These are phyloP conservation scores for Mycena capillaripes DNA, from an alignment of 768 basidiomycete species.

Conservation along the genomic window DNA sequence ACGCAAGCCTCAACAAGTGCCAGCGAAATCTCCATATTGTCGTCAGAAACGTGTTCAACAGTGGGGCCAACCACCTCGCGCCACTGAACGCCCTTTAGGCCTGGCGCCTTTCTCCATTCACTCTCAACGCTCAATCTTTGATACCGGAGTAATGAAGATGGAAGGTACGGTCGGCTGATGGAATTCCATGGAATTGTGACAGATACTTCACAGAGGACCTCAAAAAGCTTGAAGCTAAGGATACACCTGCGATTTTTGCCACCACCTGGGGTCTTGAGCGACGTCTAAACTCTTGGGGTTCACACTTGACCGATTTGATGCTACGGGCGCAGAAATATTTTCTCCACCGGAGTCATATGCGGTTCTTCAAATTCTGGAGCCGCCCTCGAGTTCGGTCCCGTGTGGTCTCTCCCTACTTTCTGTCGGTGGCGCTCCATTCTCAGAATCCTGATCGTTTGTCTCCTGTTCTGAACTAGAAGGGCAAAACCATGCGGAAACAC, in stretches of 20 bases:
- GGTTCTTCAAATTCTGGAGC: constrained; percentile 21
- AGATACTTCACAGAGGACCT: constrained; percentile 1
- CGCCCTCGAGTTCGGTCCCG: constrained; percentile 7
- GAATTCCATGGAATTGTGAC: constrained; percentile 11
- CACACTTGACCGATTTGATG: constrained; percentile 8
- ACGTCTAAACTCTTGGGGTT: constrained; percentile 7
- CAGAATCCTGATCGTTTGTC: constrained; percentile 8
- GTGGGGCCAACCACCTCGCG: background rate
- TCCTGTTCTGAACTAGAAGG: constrained; percentile 9
- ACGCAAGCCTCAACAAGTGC: background rate
- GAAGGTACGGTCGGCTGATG: background rate
- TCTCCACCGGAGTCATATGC: background rate
- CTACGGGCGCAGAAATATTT: background rate
- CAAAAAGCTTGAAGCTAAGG: constrained; percentile 17
- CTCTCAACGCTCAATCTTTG: background rate
- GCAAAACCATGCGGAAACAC: background rate
- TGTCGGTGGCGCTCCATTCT: constrained; percentile 25
- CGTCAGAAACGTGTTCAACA: background rate
- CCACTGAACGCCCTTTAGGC: background rate
- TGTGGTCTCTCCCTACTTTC: background rate
- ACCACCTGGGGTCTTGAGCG: background rate
- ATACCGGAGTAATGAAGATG: constrained; percentile 23
- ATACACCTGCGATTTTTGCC: background rate
- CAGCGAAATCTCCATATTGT: background rate
- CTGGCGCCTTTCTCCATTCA: constrained; percentile 18